Base-by-base conservation (phyloP, 2,329 filamentous ascomycete genomes). In the Remersonia thermophila region DNA sequence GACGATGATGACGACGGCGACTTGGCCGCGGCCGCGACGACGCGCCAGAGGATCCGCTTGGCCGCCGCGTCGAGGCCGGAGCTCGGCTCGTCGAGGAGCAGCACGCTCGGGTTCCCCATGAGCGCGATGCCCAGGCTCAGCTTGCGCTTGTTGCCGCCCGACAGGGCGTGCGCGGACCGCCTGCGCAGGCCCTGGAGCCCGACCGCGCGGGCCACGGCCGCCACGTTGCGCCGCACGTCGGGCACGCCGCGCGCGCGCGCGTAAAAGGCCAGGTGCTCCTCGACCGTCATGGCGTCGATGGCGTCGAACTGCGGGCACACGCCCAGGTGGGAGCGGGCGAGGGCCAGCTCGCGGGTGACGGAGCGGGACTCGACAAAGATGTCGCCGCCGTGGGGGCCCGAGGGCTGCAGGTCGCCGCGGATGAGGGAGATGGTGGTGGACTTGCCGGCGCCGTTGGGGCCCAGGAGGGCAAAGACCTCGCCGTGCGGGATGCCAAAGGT, bases 61-160 rank as follows among this genome's bases (percentile, higher is more conserved):
- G 84, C 80, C 0, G 84, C 85, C 0, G 87, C 86, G 49, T 96
- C 89, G 63, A 95, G 82, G 1, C 87, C 86, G 0, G 80, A 86
- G 0, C 75, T 83, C 0, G 89, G 89, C 54, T 95, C 89, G 51
- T 96, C 89, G 2, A 95, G 77, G 0, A 95, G 67, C 1, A 96
- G 64, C 0, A 94, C 86, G 0, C 78, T 75, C 0, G 87, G 87
- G 49, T 95, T 93, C 3, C 87, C 89, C 71, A 94, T 93, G 1
- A 96, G 63, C 0, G 89, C 87, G 37, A 95, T 93, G 3, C 82
- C 87, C 0, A 95, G 69, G 13, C 77, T 84, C 1, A 96, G 65
- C 58, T 95, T 96, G n/a, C 87, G 71, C 62, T 93, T 93, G 61
- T 94, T 95, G 20, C 89, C 89, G 7, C 89, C 87, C 0, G 82